phyloP scores from a whole-genome alignment of 75 land plant species.

The Adiantum capillusveneris region DNA sequence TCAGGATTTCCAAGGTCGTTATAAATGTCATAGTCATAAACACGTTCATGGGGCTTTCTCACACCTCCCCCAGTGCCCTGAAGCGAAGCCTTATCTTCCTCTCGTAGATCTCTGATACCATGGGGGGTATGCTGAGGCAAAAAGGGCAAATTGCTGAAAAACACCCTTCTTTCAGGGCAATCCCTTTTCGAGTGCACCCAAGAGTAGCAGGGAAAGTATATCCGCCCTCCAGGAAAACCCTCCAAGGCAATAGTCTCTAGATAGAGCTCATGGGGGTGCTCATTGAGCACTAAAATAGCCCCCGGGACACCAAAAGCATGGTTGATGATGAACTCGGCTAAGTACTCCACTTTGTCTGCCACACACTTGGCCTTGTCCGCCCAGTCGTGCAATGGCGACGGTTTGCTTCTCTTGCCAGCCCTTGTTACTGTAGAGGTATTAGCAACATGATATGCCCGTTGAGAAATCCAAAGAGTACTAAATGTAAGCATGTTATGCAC shows the following conservation, averaged over 20 bases:
- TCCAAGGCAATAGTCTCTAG: conserved; percentile 44
- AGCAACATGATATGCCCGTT: not conserved
- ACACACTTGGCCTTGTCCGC: conserved; percentile 30
- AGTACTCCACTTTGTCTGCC: conserved; percentile 30
- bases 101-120: conserved; percentile 6
- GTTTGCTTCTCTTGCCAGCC: conserved; percentile 37
- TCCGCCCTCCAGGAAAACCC: conserved; percentile 29
- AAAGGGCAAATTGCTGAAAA: conserved; percentile 58
- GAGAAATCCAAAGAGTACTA: not conserved
- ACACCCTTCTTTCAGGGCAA: conserved; percentile 43
- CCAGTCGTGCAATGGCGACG: conserved; percentile 48
- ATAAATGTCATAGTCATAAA: conserved; percentile 28
- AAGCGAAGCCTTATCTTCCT: conserved; percentile 8
- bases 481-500: too few species aligned
- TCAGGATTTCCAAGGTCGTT: conserved; percentile 30
- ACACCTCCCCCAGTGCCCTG: conserved; percentile 20
- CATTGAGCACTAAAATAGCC: conserved; percentile 53
- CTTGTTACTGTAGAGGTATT: conserved; percentile 22
- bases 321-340: conserved; percentile 43
- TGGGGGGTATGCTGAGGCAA: conserved; percentile 20
- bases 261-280: conserved; percentile 56
- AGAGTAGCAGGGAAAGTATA: conserved; percentile 68
- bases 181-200: conserved; percentile 64
- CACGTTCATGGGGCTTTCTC: conserved; percentile 8
- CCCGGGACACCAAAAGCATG: conserved; percentile 61